Percentiles rank a stretch among this genome's conserved stretches.
Evolutionary conservation across 805 yeast genomes (phyloP).

Genomic region (Candida chauliodis): DNA sequence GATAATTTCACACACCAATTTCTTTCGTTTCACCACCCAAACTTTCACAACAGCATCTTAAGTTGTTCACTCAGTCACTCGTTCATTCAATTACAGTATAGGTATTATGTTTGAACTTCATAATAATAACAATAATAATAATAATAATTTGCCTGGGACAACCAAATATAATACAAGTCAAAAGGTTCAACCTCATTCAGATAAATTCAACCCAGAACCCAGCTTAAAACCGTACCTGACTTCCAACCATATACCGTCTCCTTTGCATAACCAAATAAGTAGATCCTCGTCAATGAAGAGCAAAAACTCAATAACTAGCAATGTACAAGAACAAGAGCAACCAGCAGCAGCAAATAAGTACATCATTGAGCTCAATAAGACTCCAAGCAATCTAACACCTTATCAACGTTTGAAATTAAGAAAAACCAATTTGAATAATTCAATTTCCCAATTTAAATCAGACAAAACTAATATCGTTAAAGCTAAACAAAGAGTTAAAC

Average conservation of each 20-base stretch:
- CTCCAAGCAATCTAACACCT: slow-evolving; percentile 26
- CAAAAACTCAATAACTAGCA: slow-evolving; percentile 8
- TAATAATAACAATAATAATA: no score
- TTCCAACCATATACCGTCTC: slow-evolving; percentile 12
- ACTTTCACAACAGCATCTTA: no score
- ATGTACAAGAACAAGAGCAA: not conserved
- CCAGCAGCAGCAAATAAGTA: slow-evolving; percentile 11
- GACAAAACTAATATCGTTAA: slow-evolving; percentile 6
- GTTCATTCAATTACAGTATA: no score
- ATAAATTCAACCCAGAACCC: no score
- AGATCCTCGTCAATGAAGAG: slow-evolving; percentile 17
- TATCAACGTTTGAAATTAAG: slow-evolving; percentile 27
- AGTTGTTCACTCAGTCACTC: no score
- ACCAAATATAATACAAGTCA: no score
- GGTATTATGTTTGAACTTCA: no score
- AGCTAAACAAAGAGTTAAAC: not conserved
- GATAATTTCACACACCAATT: no score
- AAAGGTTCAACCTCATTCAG: slow-evolving; percentile 9
- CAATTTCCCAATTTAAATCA: slow-evolving; percentile 19
- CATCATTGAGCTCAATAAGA: slow-evolving; percentile 19
- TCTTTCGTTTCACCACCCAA: no score
- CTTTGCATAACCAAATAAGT: slow-evolving; percentile 15
- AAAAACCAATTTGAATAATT: slow-evolving; percentile 21
- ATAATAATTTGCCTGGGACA: no score
- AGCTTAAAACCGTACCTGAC: no score